Base-by-base conservation (phyloP, 768 basidiomycete species). In the Phanerodontia chrysosporium region DNA sequence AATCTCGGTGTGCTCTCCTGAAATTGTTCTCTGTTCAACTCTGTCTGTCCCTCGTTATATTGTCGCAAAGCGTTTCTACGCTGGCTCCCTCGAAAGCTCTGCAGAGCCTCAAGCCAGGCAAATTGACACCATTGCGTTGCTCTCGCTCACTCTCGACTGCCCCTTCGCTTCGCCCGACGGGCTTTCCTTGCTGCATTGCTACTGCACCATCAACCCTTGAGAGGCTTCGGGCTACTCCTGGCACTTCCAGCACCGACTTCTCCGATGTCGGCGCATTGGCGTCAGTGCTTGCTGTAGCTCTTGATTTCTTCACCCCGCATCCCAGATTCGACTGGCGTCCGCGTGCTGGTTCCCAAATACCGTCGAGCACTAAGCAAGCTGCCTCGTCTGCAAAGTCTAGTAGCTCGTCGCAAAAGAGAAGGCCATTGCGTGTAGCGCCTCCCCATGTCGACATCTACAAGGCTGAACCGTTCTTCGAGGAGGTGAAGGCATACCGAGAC, bases 21-120 rank as follows among this genome's bases (percentile, higher is more conserved):
- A 6, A 6, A 35, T 35, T 35, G 7, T 13, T 35, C 6, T 35
- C 32, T 35, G 7, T 35, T 13, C 13, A 13, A 35, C 32, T 35
- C n/a, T n/a, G n/a, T n/a, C n/a, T n/a, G n/a, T n/a, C n/a, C n/a
- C n/a, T n/a, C n/a, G n/a, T n/a, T n/a, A n/a, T n/a, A n/a, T 35
- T 7, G 32, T 77, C 77, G n/a, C 80, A 16, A 78, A 54, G 88
- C 84, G 16, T 83, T 80, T 76, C 0, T 84, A 76, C 49, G 86
- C 69, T 35, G 85, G 73, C 30, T 86, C 82, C 76, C 69, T 71
- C 66, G 67, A 42, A 52, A 70, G 58, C 55, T 71, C 69, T 54
- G 79, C 76, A 14, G 55, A 49, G 39, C 78, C 70, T 55, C 80
- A 76, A 12, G 54, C 32, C 35, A 78, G 70, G 70, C 89, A 95